Base-by-base conservation (phyloP, 805 yeast species). In the Candida piceae region DNA sequence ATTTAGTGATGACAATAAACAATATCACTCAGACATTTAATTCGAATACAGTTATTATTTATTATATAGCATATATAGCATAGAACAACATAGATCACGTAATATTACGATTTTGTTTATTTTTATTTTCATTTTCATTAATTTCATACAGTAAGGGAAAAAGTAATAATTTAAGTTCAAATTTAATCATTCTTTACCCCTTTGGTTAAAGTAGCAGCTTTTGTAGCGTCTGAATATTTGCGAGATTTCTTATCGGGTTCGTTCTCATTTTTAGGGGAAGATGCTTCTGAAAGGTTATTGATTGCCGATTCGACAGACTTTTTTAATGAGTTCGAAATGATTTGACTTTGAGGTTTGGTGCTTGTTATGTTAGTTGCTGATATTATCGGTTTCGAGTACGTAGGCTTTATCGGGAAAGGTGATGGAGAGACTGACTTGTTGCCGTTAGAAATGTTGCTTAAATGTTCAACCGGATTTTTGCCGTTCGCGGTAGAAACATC, bases 381-480 rank as follows among this genome's bases (percentile, higher is more conserved):
- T 3, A 45, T 43, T 2, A 42, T 33, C 6, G 52, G 48, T 7
- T 38, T 38, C 13, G 49, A 41, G 26, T 39, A 48, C 4, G 48
- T 47, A 19, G 52, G 48, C 27, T 45, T 45, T 12, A 45, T 48
- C 3, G 52, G 52, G 11, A 48, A 31, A 4, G 31, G 40, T 12
- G 51, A 40, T n/a, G 46, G 40, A 9, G 26, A 26, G 11, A 10
- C 13, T 5, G 17, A 26, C 5, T 26, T 26, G 11, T 6, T 5
- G 29, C 17, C 6, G 7, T 16, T 5, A 5, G 26, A 9, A 26
- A 16, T 26, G 16, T 26, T n/a, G 10, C 29, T 10, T n/a, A n/a
- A 5, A 26, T 21, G 9, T 7, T 21, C n/a, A n/a, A n/a, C n/a
- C n/a, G 7, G 23, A 7, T 21, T 21, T 21, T 21, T 21, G 23